A percentile compares a stretch with the other conserved stretches of the same genome.
Conservation (phyloP, 176 grass and related monocot genomes). For the Tuctoria greenei region DNA sequence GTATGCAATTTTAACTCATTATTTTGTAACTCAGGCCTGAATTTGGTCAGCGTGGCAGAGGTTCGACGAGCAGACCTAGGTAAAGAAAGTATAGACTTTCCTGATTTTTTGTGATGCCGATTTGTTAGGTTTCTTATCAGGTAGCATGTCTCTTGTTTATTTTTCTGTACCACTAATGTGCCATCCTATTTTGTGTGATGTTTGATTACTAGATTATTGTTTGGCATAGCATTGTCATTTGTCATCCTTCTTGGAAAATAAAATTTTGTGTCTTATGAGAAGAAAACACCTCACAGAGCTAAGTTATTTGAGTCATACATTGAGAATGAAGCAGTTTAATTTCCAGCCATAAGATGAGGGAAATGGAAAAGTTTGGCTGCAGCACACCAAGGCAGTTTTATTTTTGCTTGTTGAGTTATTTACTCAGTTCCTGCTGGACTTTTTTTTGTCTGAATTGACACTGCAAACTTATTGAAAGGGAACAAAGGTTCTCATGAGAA, state of each 20-base stretch:
- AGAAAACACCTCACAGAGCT: neutral
- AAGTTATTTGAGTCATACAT: neutral
- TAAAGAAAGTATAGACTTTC: constrained; percentile 31
- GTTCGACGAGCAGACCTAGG: constrained; percentile 50
- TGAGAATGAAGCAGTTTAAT: no score
- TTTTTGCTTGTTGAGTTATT: neutral
- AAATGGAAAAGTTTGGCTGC: neutral
- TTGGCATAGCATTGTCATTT: neutral
- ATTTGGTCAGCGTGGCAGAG: constrained; percentile 36
- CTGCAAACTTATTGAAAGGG: neutral
- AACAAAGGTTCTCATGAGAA: neutral
- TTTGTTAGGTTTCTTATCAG: neutral
- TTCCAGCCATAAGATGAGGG: neutral
- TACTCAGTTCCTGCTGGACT: neutral
- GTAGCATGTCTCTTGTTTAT: neutral
- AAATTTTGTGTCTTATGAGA: neutral
- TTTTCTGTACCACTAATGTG: neutral
- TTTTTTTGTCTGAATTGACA: neutral
- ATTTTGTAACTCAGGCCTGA: constrained; percentile 50
- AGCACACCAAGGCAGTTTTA: neutral
- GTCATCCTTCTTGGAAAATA: neutral
- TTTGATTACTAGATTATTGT: constrained; percentile 20
- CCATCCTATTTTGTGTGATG: neutral
- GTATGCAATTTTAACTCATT: neutral
- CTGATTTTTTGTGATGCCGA: neutral